Evolutionary conservation across 2,329 filamentous ascomycete genomes (phyloP).

Genomic region (Ophiostoma ips): DNA sequence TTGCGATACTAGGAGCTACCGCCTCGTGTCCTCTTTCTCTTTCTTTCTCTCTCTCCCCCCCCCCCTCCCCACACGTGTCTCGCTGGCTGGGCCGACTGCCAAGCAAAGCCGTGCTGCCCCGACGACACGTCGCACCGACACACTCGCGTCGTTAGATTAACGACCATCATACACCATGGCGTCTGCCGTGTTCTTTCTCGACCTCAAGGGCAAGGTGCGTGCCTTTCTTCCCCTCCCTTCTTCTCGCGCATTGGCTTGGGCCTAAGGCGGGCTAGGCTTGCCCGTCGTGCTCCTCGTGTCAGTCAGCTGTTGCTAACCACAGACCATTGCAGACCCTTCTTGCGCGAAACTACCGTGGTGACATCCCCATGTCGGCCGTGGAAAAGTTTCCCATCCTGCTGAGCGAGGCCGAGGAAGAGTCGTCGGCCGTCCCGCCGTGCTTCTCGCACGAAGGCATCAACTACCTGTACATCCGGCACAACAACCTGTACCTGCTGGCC

Average conservation of each 20-base stretch:
- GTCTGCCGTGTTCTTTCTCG: conserved; percentile 94
- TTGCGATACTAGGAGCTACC: neutral
- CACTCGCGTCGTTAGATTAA: neutral
- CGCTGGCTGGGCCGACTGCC: conserved; percentile 2
- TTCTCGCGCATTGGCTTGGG: no score
- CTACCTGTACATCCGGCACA: conserved; percentile 98
- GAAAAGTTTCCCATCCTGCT: conserved; percentile 95
- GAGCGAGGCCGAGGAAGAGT: conserved; percentile 97
- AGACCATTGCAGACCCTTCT: conserved; percentile 61
- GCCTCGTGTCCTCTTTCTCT: neutral
- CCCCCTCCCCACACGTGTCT: neutral
- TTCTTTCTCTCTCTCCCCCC: no score
- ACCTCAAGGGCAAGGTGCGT: conserved; percentile 96
- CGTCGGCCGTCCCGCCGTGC: conserved; percentile 89
- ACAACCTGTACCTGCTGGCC: conserved; percentile 95
- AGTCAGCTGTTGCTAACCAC: neutral
- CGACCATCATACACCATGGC: conserved; percentile 52
- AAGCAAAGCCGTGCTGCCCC: neutral
- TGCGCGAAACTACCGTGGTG: conserved; percentile 94
- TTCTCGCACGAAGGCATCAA: conserved; percentile 99
- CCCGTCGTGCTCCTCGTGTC: neutral
- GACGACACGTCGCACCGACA: neutral
- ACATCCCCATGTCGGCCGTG: conserved; percentile 97
- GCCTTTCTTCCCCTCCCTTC: no score
- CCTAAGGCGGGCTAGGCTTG: no score